Conservation (phyloP, 176 grass and related monocot genomes). For the Carex myosuroides region DNA sequence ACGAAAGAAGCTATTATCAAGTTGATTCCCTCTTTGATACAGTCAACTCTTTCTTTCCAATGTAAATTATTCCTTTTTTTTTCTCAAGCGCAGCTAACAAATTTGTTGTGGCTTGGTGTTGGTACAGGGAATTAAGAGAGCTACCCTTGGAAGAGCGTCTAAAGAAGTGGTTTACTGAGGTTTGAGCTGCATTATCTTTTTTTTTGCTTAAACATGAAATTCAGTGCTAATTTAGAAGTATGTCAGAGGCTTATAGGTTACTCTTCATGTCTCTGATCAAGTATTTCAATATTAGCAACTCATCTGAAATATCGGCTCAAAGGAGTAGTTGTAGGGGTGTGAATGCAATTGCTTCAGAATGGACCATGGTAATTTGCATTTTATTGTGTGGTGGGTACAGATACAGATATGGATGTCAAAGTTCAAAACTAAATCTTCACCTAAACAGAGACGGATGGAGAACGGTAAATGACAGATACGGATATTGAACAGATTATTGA, state of each 20-base stretch:
- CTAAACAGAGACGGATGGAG: not conserved
- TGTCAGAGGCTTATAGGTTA: not conserved
- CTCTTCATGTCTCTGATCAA: not conserved
- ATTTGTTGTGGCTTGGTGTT: not conserved
- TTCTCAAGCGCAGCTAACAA: not conserved
- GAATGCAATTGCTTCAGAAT: not conserved
- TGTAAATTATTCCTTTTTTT: not conserved
- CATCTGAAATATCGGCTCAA: not conserved
- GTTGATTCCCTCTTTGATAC: not conserved
- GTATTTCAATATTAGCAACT: not conserved
- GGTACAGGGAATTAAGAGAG: not conserved
- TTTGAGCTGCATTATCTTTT: not conserved
- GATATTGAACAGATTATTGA: not conserved
- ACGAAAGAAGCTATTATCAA: conserved; percentile 17
- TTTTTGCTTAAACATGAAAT: not conserved
- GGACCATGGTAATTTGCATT: not conserved
- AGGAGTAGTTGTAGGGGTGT: not conserved
- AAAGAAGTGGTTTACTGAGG: conserved; percentile 24
- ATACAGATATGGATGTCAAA: not conserved
- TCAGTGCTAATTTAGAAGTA: not conserved
- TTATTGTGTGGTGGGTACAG: not conserved
- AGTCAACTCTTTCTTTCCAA: not conserved
- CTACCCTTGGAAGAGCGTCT: conserved; percentile 21
- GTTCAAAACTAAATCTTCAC: not conserved
- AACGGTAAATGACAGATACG: not conserved